Conservation (phyloP, 2,329 filamentous ascomycete species). For the Talaromyces piceae region DNA sequence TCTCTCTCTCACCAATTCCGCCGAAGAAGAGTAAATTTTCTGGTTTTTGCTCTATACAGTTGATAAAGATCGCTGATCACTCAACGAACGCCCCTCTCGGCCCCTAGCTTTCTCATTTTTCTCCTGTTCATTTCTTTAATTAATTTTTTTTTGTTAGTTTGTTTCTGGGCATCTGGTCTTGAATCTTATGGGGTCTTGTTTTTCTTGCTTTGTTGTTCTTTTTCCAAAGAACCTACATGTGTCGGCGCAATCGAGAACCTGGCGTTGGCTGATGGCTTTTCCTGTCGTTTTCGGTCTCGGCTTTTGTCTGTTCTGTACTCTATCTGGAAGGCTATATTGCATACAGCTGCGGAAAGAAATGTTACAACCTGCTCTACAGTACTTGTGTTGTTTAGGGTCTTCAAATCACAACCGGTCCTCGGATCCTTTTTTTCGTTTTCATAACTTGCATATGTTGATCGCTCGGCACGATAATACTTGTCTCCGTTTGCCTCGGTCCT, state of each 20-base stretch:
- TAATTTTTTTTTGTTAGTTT: too few relatives aligned
- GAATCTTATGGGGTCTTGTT: neutral
- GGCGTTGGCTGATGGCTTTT: neutral
- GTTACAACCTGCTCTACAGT: neutral
- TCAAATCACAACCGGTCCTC: too few relatives aligned
- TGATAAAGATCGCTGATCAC: neutral
- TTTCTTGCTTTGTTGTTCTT: neutral
- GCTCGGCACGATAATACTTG: neutral
- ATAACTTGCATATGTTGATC: neutral
- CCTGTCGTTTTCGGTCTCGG: neutral
- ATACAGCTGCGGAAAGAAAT: neutral
- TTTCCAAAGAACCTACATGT: neutral
- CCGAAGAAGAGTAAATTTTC: slow-evolving; percentile 60
- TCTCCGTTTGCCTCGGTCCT: slow-evolving; percentile 1
- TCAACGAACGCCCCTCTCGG: neutral
- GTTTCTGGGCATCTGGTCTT: neutral
- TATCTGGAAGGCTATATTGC: neutral
- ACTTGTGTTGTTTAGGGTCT: neutral
- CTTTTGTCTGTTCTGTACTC: neutral
- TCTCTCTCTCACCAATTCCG: slow-evolving; percentile 81
- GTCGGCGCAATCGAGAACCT: neutral
- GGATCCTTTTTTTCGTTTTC: neutral
- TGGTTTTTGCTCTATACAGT: neutral
- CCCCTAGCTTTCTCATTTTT: neutral
- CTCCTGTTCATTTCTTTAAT: too few relatives aligned